Conservation (phyloP, 108 stramenopile genomes). For the Poteriospumella lacustris region DNA sequence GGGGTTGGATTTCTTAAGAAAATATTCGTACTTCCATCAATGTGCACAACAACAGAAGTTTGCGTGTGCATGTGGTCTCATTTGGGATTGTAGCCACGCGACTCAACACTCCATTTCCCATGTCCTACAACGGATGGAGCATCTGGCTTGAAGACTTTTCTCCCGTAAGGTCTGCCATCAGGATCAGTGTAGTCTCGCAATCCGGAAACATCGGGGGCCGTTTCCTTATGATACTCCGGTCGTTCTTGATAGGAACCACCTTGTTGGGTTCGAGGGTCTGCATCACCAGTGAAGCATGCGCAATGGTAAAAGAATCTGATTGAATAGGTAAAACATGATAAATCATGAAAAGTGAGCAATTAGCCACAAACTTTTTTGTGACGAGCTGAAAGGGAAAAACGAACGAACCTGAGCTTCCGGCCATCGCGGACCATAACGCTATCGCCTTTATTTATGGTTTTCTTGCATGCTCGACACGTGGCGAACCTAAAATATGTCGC, state of each 20-base stretch:
- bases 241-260: background rate
- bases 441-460: background rate
- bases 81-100: conserved; percentile 12
- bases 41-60: too few relatives aligned
- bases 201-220: background rate
- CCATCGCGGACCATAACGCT: conserved; percentile 12
- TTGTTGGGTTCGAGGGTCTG: background rate
- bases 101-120: background rate
- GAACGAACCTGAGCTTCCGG: background rate
- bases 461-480: background rate
- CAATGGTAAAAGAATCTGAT: conserved; percentile 11
- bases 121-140: background rate
- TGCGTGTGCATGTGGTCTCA: too few relatives aligned
- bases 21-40: too few relatives aligned
- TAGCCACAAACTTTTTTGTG: too few relatives aligned
- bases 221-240: background rate
- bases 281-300: conserved; percentile 4
- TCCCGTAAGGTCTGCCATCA: background rate
- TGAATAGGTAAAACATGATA: too few relatives aligned
- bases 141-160: background rate
- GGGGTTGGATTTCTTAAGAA: too few relatives aligned
- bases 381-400: too few relatives aligned
- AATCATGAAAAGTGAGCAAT: too few relatives aligned
- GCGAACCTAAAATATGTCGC: too few relatives aligned
- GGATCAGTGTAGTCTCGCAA: background rate